Conservation (phyloP, 2,329 filamentous ascomycete species). For the Pleurostoma richardsiae region DNA sequence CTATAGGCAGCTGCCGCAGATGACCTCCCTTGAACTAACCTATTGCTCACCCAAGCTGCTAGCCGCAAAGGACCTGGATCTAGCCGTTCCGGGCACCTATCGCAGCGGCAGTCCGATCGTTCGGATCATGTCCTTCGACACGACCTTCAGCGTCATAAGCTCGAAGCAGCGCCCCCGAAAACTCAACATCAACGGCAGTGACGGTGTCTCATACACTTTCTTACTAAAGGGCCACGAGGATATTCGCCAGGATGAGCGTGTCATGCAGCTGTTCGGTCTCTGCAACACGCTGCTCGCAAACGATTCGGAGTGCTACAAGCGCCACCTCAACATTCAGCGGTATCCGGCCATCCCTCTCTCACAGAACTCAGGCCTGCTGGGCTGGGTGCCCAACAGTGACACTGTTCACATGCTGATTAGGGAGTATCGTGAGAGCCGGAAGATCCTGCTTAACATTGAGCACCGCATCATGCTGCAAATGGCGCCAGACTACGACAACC, state of each 20-base stretch:
- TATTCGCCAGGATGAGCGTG: conserved; percentile 96
- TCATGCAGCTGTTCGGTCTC: conserved; percentile 98
- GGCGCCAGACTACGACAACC: conserved; percentile 97
- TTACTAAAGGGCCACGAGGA: conserved; percentile 98
- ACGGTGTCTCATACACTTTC: conserved; percentile 84
- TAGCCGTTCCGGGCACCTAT: conserved; percentile 96
- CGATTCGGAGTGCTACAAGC: conserved; percentile 94
- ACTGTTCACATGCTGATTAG: conserved; percentile 94
- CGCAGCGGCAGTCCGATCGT: conserved; percentile 73
- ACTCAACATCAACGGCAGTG: conserved; percentile 81
- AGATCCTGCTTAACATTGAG: conserved; percentile 98
- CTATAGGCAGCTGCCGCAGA: conserved; percentile 83
- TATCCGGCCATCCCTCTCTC: conserved; percentile 97
- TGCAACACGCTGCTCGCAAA: conserved; percentile 93
- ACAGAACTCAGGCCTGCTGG: conserved; percentile 89
- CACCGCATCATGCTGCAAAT: conserved; percentile 99
- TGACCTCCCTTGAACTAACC: conserved; percentile 87
- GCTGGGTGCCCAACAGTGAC: conserved; percentile 97
- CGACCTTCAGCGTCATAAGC: conserved; percentile 85
- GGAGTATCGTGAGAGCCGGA: conserved; percentile 93
- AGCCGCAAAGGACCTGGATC: conserved; percentile 75
- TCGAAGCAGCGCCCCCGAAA: conserved; percentile 95
- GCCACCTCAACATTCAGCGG: conserved; percentile 91
- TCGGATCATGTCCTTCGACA: conserved; percentile 83
- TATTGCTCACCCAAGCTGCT: conserved; percentile 96